Base-by-base conservation (phyloP, 2,329 filamentous ascomycete species). In the Apiospora sp. region DNA sequence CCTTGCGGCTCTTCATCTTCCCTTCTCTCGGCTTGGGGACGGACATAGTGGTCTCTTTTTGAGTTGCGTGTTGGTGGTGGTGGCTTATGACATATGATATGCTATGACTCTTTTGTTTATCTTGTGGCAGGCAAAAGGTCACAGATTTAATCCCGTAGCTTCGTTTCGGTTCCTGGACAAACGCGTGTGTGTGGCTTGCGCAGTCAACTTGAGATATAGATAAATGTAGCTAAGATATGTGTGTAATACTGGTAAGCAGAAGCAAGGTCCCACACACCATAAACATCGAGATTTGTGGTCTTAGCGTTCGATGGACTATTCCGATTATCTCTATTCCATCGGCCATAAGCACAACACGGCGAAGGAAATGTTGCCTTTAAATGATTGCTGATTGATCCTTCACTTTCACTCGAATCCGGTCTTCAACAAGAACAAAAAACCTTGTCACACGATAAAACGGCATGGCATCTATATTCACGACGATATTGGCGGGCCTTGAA, bases 1-100 rank as follows among this genome's bases (percentile, higher is more conserved):
- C 54, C 71, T 72, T 72, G 43, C 71, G 68, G 54, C 68, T 72
- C 61, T 70, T 72, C 71, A 72, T 71, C 58, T 64, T 64, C 2
- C 22, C 34, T 10, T 64, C 10, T n/a, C 49, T 51, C n/a, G 49
- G 49, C 49, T 27, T 49, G 46, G 46, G 46, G 46, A 49, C 19
- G 22, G 46, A 49, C 46, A 49, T 10, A 5, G 37, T 41, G 37
- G 37, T 41, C n/a, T n/a, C n/a, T n/a, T n/a, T n/a, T n/a, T n/a
- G n/a, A n/a, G n/a, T n/a, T n/a, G n/a, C n/a, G n/a, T n/a, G n/a
- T n/a, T 10, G 37, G 37, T 41, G 37, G 37, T 41, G 37, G 37
- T 41, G 37, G 37, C 37, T 41, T 41, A 41, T 41, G 37, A 41
- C 7, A 41, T 41, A 41, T 41, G 37, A 41, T 41, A 41, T 41